A percentile compares a stretch with the other conserved stretches of the same genome.
These are phyloP conservation scores for Pythium phragmiticola DNA, from an alignment of 352 stramenopile genomes.

Conservation along the genomic window DNA sequence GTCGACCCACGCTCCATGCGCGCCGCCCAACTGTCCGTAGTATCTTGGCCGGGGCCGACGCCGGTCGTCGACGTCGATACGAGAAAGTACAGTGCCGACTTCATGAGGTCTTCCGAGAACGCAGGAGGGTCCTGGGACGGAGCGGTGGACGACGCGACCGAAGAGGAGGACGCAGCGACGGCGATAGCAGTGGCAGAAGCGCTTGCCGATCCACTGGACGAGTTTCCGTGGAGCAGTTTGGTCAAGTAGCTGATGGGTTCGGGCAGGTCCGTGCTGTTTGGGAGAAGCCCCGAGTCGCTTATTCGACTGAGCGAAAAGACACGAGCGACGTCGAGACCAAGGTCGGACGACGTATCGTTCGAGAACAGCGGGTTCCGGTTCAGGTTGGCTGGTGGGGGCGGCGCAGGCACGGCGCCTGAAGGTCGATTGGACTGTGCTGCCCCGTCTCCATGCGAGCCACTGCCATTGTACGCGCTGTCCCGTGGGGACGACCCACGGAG, in stretches of 20 bases:
- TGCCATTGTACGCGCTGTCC: neutral
- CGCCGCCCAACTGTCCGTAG: slow-evolving; percentile 6
- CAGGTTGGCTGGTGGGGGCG: slow-evolving; percentile 12
- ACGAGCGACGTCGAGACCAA: slow-evolving; percentile 23
- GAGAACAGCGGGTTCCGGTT: slow-evolving; percentile 58
- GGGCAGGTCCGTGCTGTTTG: slow-evolving; percentile 53
- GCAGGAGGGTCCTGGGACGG: slow-evolving; percentile 17
- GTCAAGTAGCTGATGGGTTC: slow-evolving; percentile 68
- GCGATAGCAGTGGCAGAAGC: neutral
- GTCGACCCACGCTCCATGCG: slow-evolving; percentile 32
- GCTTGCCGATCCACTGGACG: neutral
- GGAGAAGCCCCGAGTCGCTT: slow-evolving; percentile 35
- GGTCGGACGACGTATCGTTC: slow-evolving; percentile 39
- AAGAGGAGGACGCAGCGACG: slow-evolving; percentile 2
- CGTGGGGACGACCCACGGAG: slow-evolving; percentile 10
- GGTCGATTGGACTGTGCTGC: neutral
- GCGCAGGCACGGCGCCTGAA: slow-evolving; percentile 6
- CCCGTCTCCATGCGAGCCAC: neutral
- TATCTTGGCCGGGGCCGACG: slow-evolving; percentile 20
- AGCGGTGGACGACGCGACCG: slow-evolving; percentile 1
- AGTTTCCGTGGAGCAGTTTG: slow-evolving; percentile 23
- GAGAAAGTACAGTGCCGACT: slow-evolving; percentile 62
- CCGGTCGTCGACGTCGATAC: slow-evolving; percentile 55
- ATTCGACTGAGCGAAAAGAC: slow-evolving; percentile 27
- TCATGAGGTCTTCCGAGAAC: slow-evolving; percentile 66